These are phyloP conservation scores for Peterozyma xylosa DNA, from an alignment of 805 yeast genomes.

Conservation along the genomic window DNA sequence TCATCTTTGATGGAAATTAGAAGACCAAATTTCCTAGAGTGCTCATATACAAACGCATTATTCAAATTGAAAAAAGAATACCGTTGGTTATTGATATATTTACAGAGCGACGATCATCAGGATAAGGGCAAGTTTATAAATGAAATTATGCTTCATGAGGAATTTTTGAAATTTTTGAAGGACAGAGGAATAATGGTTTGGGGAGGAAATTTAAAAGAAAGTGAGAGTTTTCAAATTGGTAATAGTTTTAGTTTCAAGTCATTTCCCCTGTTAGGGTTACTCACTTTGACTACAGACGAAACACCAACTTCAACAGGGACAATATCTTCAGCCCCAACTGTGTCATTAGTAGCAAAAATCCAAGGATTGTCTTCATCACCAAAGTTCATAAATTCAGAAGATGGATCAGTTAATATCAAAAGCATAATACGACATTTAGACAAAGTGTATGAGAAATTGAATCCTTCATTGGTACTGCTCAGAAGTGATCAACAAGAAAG, in stretches of 20 bases:
- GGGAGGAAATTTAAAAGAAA: constrained; percentile 81
- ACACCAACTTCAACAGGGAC: constrained; percentile 52
- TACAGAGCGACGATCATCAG: constrained; percentile 70
- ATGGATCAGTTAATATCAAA: constrained; percentile 16
- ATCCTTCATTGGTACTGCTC: constrained; percentile 51
- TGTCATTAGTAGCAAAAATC: constrained; percentile 52
- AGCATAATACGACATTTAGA: constrained; percentile 30
- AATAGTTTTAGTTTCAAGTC: constrained; percentile 62
- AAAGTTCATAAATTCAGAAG: constrained; percentile 26
- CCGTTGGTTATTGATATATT: constrained; percentile 63
- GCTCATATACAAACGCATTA: constrained; percentile 77
- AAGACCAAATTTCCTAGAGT: constrained; percentile 46
- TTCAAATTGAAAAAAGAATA: constrained; percentile 61
- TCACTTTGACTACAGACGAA: constrained; percentile 57
- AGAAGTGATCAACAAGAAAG: constrained; percentile 58
- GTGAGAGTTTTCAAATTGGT: constrained; percentile 81
- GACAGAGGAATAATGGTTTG: constrained; percentile 58
- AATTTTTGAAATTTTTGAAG: constrained; percentile 37
- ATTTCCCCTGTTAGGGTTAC: constrained; percentile 76
- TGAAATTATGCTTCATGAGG: constrained; percentile 43
- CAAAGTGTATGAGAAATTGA: constrained; percentile 38
- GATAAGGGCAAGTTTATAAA: constrained; percentile 45
- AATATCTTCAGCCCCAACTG: constrained; percentile 41
- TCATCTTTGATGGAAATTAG: constrained; percentile 11
- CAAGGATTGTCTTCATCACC: constrained; percentile 43